A percentile compares a stretch with the other conserved stretches of the same genome.
phyloP scores from a whole-genome alignment of 179 eudicot genomes.

The Silene noctiflora region DNA sequence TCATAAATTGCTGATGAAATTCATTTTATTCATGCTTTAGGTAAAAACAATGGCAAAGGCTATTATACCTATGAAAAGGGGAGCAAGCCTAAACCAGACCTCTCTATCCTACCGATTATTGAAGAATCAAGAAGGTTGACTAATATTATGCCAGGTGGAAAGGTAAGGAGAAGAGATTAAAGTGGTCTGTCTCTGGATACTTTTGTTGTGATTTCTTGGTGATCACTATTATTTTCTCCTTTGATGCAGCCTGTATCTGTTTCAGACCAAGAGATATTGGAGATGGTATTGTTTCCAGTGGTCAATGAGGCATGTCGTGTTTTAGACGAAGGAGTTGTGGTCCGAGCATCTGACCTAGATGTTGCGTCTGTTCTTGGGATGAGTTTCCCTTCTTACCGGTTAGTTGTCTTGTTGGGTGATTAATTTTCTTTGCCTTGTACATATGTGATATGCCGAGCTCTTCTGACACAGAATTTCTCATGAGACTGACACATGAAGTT shows the following conservation, averaged over 20 bases:
- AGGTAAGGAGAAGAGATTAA: conserved; percentile 41
- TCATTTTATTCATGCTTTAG: conserved; percentile 33
- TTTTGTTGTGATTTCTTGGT: conserved; percentile 12
- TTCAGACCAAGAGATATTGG: conserved; percentile 80
- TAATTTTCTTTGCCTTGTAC: not conserved
- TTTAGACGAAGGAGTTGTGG: conserved; percentile 79
- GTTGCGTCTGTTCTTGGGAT: conserved; percentile 91
- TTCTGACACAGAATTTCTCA: not conserved
- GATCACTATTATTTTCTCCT: conserved; percentile 1
- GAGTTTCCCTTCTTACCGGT: conserved; percentile 98
- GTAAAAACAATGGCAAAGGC: conserved; percentile 90
- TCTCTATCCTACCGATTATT: conserved; percentile 60
- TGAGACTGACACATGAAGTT: not conserved
- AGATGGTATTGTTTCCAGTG: conserved; percentile 89
- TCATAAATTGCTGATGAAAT: not conserved
- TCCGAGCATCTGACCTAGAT: conserved; percentile 96
- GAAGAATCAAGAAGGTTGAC: conserved; percentile 74
- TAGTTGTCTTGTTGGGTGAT: conserved; percentile 28
- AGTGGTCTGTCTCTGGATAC: not conserved
- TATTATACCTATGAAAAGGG: conserved; percentile 83
- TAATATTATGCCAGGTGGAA: conserved; percentile 75
- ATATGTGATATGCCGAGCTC: not conserved
- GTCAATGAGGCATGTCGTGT: conserved; percentile 98
- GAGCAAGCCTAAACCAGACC: conserved; percentile 87
- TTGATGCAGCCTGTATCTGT: conserved; percentile 67